A percentile compares a stretch with the other conserved stretches of the same genome.
These are phyloP conservation scores for Candida succiphila DNA, from an alignment of 805 yeast species.

Conservation along the genomic window DNA sequence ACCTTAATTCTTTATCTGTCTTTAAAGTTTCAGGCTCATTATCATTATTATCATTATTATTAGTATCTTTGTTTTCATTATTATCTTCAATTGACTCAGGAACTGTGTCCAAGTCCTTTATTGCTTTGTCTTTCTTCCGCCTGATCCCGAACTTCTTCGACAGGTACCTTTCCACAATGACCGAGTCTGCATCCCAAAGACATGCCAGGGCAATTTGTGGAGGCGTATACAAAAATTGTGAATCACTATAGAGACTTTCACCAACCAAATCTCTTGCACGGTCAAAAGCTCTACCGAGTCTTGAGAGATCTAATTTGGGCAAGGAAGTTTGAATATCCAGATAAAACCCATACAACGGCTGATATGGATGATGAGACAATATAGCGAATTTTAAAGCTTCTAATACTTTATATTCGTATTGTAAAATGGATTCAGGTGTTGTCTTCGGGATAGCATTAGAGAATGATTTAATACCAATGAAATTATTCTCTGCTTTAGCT, in stretches of 20 bases:
- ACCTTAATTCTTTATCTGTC: conserved; percentile 18
- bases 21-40: conserved; percentile 4
- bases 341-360: conserved; percentile 90
- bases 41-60: conserved; percentile 1
- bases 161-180: conserved; percentile 56
- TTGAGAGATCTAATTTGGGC: conserved; percentile 39
- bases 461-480: conserved; percentile 76
- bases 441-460: conserved; percentile 61
- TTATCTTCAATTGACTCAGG: conserved; percentile 5
- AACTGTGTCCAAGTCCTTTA: conserved; percentile 1
- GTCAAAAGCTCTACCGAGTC: conserved; percentile 63
- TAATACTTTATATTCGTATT: conserved; percentile 69
- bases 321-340: conserved; percentile 70
- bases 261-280: conserved; percentile 54
- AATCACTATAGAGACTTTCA: conserved; percentile 70
- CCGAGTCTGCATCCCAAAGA: conserved; percentile 55
- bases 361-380: conserved; percentile 78
- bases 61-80: background rate
- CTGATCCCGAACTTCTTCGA: conserved; percentile 43
- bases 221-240: conserved; percentile 71
- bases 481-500: conserved; percentile 86
- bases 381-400: conserved; percentile 72
- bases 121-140: conserved; percentile 7
- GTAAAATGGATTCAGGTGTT: conserved; percentile 56
- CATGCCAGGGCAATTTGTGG: conserved; percentile 94